Evolutionary conservation across 2,329 filamentous ascomycete species (phyloP).

Genomic region (Beauveria varroae): DNA sequence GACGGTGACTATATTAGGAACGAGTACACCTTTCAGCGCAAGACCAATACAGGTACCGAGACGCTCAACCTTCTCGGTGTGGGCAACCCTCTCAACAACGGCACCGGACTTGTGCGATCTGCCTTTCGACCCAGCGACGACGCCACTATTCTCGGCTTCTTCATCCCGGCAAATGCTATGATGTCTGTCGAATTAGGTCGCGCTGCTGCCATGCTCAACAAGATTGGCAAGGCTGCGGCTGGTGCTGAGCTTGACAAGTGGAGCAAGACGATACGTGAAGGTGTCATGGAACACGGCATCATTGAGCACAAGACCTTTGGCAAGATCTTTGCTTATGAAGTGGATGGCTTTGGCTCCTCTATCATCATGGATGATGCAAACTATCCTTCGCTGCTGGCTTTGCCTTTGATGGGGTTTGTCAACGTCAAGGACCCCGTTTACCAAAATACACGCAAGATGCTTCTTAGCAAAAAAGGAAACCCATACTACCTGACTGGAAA

Average conservation of each 20-base stretch:
- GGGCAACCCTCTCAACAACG: slow-evolving; percentile 83
- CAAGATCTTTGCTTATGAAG: slow-evolving; percentile 77
- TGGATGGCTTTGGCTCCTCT: slow-evolving; percentile 75
- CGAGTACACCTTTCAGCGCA: slow-evolving; percentile 79
- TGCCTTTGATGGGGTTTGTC: slow-evolving; percentile 74
- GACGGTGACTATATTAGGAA: slow-evolving; percentile 61
- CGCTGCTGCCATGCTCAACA: slow-evolving; percentile 60
- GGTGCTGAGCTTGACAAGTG: slow-evolving; percentile 50
- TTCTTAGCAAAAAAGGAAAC: slow-evolving; percentile 69
- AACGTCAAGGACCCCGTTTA: slow-evolving; percentile 61
- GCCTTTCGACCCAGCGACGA: slow-evolving; percentile 95
- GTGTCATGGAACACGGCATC: slow-evolving; percentile 79
- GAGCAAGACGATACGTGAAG: slow-evolving; percentile 59
- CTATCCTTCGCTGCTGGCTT: slow-evolving; percentile 69
- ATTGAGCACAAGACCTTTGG: slow-evolving; percentile 68
- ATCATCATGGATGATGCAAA: slow-evolving; percentile 90
- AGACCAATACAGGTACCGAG: slow-evolving; percentile 77
- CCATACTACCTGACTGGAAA: slow-evolving; percentile 78
- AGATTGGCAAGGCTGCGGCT: slow-evolving; percentile 46
- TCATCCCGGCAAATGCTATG: slow-evolving; percentile 94
- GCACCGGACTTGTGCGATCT: slow-evolving; percentile 79
- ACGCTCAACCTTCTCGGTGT: slow-evolving; percentile 75
- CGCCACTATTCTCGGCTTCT: slow-evolving; percentile 86
- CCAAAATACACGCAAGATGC: slow-evolving; percentile 71
- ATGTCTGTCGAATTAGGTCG: slow-evolving; percentile 83